phyloP scores from a whole-genome alignment of 2,329 filamentous ascomycete species.

The Cytospora schulzeri region DNA sequence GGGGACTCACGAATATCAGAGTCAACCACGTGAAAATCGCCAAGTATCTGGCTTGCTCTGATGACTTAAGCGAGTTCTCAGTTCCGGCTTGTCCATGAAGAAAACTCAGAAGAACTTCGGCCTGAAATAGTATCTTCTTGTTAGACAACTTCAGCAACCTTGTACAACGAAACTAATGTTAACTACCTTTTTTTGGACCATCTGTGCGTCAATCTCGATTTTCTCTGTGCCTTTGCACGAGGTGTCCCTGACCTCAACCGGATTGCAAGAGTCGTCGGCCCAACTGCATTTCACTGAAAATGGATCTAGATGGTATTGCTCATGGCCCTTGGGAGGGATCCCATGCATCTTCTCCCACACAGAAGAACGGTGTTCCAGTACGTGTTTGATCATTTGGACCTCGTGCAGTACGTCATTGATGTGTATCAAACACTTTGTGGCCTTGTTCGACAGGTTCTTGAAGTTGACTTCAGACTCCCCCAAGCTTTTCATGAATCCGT shows the following conservation, averaged over 20 bases:
- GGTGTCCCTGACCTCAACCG: not conserved
- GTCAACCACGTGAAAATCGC: slow-evolving; percentile 8
- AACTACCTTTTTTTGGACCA: slow-evolving; percentile 6
- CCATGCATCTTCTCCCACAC: slow-evolving; percentile 3
- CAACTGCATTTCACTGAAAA: not conserved
- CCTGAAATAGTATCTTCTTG: not conserved
- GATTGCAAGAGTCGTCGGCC: not conserved
- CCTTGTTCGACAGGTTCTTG: not conserved
- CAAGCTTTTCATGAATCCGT: not conserved
- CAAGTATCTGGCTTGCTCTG: slow-evolving; percentile 3
- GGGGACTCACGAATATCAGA: slow-evolving; percentile 1
- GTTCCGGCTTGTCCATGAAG: slow-evolving; percentile 12
- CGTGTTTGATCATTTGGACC: not conserved
- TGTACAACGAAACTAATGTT: not conserved
- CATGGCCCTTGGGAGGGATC: not conserved
- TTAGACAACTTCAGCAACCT: not conserved
- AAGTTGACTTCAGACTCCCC: slow-evolving; percentile 1
- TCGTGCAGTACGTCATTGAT: slow-evolving; percentile 6
- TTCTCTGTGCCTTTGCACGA: not conserved
- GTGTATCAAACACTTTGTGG: not conserved
- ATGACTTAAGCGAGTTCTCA: slow-evolving; percentile 5
- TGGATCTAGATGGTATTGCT: not conserved
- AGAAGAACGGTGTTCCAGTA: not conserved
- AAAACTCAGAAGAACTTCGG: not conserved
- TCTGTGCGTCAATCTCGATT: not conserved